These are phyloP conservation scores for Mycena floridula DNA, from an alignment of 768 basidiomycete species.

Conservation along the genomic window DNA sequence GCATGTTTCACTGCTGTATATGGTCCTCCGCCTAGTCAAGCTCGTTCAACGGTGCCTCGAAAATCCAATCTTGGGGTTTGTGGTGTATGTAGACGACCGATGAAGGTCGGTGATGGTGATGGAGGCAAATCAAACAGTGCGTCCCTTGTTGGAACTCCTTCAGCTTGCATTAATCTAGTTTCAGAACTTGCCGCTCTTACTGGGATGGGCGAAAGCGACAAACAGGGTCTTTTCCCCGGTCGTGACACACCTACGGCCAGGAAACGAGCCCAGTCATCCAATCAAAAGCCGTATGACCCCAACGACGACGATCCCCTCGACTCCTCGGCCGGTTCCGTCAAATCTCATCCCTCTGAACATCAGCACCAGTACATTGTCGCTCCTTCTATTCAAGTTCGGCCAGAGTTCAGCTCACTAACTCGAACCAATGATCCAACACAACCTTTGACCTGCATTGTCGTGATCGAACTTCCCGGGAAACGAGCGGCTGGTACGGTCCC, in stretches of 20 bases:
- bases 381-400: constrained; percentile 88
- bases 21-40: constrained; percentile 69
- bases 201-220: constrained; percentile 69
- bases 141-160: constrained; percentile 14
- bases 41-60: constrained; percentile 47
- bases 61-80: constrained; percentile 89
- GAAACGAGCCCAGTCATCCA: constrained; percentile 24
- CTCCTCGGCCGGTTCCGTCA: constrained; percentile 37
- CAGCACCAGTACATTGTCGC: constrained; percentile 74
- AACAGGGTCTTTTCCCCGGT: constrained; percentile 59
- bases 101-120: constrained; percentile 91
- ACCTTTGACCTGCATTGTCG: constrained; percentile 88
- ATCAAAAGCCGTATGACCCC: constrained; percentile 52
- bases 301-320: constrained; percentile 86
- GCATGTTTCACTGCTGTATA: constrained; percentile 98
- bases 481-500: constrained; percentile 47
- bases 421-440: constrained; percentile 67
- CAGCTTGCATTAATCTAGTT: constrained; percentile 3
- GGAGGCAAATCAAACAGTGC: constrained; percentile 86
- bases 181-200: constrained; percentile 91
- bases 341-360: constrained; percentile 35
- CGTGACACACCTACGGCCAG: constrained; percentile 51
- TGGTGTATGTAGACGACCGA: constrained; percentile 92
- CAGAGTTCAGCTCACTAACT: constrained; percentile 83
- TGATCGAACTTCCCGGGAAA: constrained; percentile 86